These are phyloP conservation scores for Blastobotrys muscicola DNA, from an alignment of 805 yeast genomes.

Conservation along the genomic window DNA sequence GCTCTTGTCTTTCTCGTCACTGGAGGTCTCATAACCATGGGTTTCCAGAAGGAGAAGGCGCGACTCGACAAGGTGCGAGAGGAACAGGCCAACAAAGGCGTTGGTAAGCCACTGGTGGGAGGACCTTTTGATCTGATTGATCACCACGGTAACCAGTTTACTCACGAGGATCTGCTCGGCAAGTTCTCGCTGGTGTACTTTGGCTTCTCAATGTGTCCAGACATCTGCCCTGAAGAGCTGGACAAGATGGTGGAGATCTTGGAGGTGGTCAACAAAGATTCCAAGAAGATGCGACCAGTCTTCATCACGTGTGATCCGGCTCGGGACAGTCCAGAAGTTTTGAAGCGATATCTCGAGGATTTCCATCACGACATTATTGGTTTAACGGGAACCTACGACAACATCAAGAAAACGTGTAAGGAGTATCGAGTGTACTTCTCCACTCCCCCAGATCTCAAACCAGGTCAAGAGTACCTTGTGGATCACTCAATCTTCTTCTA, in stretches of 20 bases:
- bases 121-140: conserved; percentile 77
- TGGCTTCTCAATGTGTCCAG: conserved; percentile 97
- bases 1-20: conserved; percentile 52
- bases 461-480: conserved; percentile 93
- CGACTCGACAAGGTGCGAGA: conserved; percentile 64
- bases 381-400: conserved; percentile 82
- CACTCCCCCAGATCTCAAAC: conserved; percentile 90
- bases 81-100: conserved; percentile 77
- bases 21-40: conserved; percentile 64
- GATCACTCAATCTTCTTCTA: conserved; percentile 97
- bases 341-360: conserved; percentile 74
- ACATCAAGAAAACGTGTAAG: conserved; percentile 77
- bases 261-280: conserved; percentile 48
- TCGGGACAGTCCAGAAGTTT: conserved; percentile 79
- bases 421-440: conserved; percentile 90
- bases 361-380: conserved; percentile 89
- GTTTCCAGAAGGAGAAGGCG: conserved; percentile 68
- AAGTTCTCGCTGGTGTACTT: conserved; percentile 82
- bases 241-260: conserved; percentile 77
- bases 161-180: conserved; percentile 66
- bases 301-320: conserved; percentile 97
- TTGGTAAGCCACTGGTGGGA: conserved; percentile 89
- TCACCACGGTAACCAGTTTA: conserved; percentile 60
- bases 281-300: conserved; percentile 54
- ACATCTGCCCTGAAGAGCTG: conserved; percentile 95